These are phyloP conservation scores for Peronospora farinosa DNA, from an alignment of 352 stramenopile genomes.

Conservation along the genomic window DNA sequence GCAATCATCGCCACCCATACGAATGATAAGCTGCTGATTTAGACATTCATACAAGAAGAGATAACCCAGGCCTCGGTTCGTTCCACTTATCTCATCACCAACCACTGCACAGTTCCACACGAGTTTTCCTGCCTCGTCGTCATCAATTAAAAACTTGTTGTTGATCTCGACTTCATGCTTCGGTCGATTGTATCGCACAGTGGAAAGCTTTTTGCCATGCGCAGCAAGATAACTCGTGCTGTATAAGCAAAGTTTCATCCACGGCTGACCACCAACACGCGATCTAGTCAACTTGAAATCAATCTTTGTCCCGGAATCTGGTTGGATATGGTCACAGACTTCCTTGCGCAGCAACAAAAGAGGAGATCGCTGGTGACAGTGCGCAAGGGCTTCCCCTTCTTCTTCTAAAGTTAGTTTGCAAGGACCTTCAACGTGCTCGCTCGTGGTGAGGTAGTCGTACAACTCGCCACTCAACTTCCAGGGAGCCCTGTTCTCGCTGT, in stretches of 20 bases:
- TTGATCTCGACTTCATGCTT: constrained; percentile 48
- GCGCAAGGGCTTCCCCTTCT: constrained; percentile 88
- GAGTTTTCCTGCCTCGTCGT: constrained; percentile 72
- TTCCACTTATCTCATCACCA: constrained; percentile 75
- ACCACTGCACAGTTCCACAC: constrained; percentile 80
- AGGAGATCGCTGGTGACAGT: constrained; percentile 60
- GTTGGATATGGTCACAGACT: constrained; percentile 46
- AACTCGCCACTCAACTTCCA: constrained; percentile 77
- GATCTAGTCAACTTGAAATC: constrained; percentile 62
- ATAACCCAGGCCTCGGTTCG: constrained; percentile 71
- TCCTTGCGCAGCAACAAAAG: constrained; percentile 66
- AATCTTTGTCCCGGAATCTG: constrained; percentile 24
- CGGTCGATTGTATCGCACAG: constrained; percentile 76
- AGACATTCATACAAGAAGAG: constrained; percentile 83
- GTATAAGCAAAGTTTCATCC: constrained; percentile 78
- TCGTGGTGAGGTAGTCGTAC: constrained; percentile 86
- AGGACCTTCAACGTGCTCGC: constrained; percentile 86
- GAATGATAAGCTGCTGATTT: constrained; percentile 57
- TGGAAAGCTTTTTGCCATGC: constrained; percentile 78
- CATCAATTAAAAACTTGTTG: constrained; percentile 65
- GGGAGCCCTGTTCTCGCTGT: constrained; percentile 88
- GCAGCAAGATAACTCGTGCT: constrained; percentile 65
- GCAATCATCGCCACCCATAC: constrained; percentile 63
- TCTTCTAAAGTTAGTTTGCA: constrained; percentile 92
- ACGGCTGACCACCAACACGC: constrained; percentile 76